Evolutionary conservation across 2,329 filamentous ascomycete species (phyloP).

Genomic region (Rachicladosporium sp.): DNA sequence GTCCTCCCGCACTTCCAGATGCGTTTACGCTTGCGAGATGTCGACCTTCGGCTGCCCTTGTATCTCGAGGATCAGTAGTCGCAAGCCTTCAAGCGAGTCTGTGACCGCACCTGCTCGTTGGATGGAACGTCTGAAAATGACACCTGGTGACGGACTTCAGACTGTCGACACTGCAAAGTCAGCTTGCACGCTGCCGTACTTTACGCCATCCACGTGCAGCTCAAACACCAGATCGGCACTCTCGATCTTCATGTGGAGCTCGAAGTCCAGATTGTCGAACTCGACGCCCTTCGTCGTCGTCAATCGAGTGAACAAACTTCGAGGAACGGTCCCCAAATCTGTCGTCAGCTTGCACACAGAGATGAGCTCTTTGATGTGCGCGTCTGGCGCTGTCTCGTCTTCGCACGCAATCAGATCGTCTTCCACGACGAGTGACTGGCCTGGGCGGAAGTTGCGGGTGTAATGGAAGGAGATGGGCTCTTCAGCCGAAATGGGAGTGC

Average conservation of each 20-base stretch:
- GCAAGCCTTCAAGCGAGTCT: too few species aligned
- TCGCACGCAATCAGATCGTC: constrained; percentile 71
- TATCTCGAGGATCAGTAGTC: too few species aligned
- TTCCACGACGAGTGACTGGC: constrained; percentile 64
- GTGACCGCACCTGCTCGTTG: too few species aligned
- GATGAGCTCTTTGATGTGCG: constrained; percentile 40
- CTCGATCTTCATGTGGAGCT: constrained; percentile 71
- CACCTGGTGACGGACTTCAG: background rate
- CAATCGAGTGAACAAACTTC: constrained; percentile 58
- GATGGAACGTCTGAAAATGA: background rate
- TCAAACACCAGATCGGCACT: constrained; percentile 67
- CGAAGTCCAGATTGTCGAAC: constrained; percentile 73
- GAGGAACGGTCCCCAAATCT: constrained; percentile 62
- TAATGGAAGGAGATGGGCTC: constrained; percentile 72
- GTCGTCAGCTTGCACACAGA: constrained; percentile 70
- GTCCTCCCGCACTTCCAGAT: too few species aligned
- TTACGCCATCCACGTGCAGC: constrained; percentile 63
- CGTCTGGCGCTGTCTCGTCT: constrained; percentile 50
- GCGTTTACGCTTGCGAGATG: too few species aligned
- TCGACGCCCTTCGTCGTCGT: constrained; percentile 70
- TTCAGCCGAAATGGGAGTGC: constrained; percentile 61
- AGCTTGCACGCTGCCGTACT: constrained; percentile 65
- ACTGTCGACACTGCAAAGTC: constrained; percentile 40
- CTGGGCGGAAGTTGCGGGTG: constrained; percentile 70
- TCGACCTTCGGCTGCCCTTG: too few species aligned